phyloP scores from a whole-genome alignment of 129 eudicot genomes.

The Mikania micrantha region DNA sequence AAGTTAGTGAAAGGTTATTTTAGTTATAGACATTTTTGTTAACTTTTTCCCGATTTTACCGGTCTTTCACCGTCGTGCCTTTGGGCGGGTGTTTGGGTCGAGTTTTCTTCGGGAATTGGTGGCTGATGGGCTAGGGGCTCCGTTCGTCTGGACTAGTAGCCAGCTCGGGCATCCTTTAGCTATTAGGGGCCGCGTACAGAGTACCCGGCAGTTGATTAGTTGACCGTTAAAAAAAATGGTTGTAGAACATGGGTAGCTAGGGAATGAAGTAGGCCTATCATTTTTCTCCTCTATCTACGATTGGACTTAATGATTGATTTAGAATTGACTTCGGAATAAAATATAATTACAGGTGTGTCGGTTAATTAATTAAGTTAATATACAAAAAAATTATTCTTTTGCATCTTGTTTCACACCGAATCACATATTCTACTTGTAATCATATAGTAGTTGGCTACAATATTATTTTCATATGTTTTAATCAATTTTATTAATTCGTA shows the following conservation, averaged over 20 bases:
- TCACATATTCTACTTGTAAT: neutral
- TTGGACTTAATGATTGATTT: slow-evolving; percentile 29
- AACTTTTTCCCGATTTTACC: no score
- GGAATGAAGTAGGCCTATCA: slow-evolving; percentile 17
- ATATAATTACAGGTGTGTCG: neutral
- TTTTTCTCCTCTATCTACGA: slow-evolving; percentile 15
- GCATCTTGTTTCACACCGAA: neutral
- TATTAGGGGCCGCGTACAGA: no score
- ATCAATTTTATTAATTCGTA: neutral
- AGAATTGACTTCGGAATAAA: slow-evolving; percentile 8
- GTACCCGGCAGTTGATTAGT: no score
- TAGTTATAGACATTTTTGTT: no score
- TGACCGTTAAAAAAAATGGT: slow-evolving; percentile 2
- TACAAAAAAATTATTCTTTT: neutral
- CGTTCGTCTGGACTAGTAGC: no score
- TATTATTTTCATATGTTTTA: neutral
- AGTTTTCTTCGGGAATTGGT: no score
- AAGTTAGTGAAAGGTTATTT: no score
- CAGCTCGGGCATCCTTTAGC: no score
- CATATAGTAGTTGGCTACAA: neutral
- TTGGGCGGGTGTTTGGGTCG: no score
- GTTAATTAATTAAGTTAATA: no score
- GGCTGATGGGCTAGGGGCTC: no score
- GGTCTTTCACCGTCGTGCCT: no score
- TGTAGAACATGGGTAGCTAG: slow-evolving; percentile 17